Conservation (phyloP, 2,329 filamentous ascomycete genomes). For the Boeremia exigua region DNA sequence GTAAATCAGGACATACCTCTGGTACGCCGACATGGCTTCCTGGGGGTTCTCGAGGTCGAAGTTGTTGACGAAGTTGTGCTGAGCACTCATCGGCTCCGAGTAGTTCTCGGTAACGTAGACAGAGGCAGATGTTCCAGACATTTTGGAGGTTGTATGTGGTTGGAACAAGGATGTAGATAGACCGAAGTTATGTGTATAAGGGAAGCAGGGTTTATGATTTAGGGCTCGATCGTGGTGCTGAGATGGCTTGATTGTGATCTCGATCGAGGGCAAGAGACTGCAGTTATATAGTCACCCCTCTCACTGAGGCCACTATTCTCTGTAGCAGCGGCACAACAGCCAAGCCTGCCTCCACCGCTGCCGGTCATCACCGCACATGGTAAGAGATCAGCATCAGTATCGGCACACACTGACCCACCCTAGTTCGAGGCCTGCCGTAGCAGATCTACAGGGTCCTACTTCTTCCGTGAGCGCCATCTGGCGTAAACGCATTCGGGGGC, state of each 20-base stretch:
- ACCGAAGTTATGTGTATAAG: not conserved
- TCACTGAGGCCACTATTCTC: constrained; percentile 10
- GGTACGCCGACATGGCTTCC: constrained; percentile 51
- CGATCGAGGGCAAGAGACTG: constrained; percentile 1
- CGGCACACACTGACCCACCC: constrained; percentile 27
- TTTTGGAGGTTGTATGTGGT: constrained; percentile 15
- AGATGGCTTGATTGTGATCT: constrained; percentile 2
- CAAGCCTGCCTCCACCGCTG: constrained; percentile 2
- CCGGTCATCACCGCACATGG: constrained; percentile 24
- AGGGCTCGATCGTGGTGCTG: not conserved
- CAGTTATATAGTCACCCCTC: constrained; percentile 29
- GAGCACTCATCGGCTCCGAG: constrained; percentile 50
- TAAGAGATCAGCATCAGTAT: constrained; percentile 33
- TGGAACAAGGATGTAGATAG: not conserved
- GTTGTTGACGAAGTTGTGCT: constrained; percentile 53
- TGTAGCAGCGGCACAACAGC: constrained; percentile 18
- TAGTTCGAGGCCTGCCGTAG: constrained; percentile 27
- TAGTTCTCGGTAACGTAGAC: constrained; percentile 50
- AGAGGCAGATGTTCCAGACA: constrained; percentile 30
- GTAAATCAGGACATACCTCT: constrained; percentile 51
- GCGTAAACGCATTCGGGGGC: constrained; percentile 1
- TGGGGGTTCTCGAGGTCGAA: constrained; percentile 51
- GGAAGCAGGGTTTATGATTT: not conserved
- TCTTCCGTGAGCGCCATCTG: constrained; percentile 1
- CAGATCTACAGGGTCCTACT: constrained; percentile 44